These are phyloP conservation scores for Colletotrichum godetiae DNA, from an alignment of 2,329 filamentous ascomycete species.

Conservation along the genomic window DNA sequence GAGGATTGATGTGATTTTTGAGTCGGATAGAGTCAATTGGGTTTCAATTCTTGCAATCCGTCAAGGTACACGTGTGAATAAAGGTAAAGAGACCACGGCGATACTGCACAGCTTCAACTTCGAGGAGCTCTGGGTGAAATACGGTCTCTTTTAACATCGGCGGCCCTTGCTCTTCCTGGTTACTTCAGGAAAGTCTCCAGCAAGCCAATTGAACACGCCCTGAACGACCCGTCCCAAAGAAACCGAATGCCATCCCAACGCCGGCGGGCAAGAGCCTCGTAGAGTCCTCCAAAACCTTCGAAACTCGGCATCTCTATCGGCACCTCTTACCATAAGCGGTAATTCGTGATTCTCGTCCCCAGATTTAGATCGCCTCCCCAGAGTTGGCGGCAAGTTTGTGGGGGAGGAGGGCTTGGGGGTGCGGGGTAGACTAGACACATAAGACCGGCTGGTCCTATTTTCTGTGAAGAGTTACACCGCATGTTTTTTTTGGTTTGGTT, in stretches of 20 bases:
- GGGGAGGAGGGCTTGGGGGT: not conserved
- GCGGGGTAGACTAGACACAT: constrained; percentile 19
- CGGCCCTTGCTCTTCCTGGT: not conserved
- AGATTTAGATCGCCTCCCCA: not conserved
- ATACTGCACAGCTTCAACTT: not conserved
- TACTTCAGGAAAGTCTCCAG: not conserved
- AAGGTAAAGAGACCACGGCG: not conserved
- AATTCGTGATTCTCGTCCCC: not conserved
- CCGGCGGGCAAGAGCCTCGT: constrained; percentile 19
- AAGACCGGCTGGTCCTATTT: constrained; percentile 14
- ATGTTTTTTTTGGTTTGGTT: not conserved
- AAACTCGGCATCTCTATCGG: constrained; percentile 19
- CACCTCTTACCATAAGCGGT: not conserved
- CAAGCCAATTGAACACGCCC: not conserved
- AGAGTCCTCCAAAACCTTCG: not conserved
- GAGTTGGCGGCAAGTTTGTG: not conserved
- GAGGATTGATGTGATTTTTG: not conserved
- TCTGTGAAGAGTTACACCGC: not conserved
- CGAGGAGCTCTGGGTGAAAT: not conserved
- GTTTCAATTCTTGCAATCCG: not conserved
- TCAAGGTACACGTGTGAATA: not conserved
- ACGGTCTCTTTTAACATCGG: constrained; percentile 22
- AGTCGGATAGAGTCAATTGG: not conserved
- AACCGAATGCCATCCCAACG: constrained; percentile 10
- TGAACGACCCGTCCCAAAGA: not conserved